Conservation (phyloP, 163 green algal genomes). For the Chlorella variabilis region DNA sequence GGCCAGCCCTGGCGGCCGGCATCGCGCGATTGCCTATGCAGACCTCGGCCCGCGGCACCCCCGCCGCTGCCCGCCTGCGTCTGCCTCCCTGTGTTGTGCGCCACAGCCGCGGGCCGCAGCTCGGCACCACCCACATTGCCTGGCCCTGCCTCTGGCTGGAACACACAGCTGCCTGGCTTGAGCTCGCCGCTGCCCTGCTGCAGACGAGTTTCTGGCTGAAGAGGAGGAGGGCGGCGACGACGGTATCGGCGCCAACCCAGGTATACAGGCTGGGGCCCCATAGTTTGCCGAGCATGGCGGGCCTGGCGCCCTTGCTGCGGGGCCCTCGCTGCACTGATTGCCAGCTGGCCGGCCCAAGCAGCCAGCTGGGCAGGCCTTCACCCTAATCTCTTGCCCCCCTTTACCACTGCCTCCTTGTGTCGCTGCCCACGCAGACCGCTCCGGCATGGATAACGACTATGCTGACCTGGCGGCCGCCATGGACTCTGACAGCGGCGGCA, state of each 20-base stretch:
- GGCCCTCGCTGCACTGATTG: too few relatives aligned
- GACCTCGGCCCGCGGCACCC: too few relatives aligned
- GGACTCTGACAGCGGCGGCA: slow-evolving; percentile 8
- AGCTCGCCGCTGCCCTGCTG: not conserved
- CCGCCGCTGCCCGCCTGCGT: too few relatives aligned
- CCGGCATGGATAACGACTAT: slow-evolving; percentile 51
- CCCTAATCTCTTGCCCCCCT: not conserved
- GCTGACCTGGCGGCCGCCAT: slow-evolving; percentile 57
- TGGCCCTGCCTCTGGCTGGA: too few relatives aligned
- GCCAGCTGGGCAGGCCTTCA: too few relatives aligned
- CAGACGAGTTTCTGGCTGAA: slow-evolving; percentile 54
- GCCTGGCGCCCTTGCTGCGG: not conserved
- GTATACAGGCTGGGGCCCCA: too few relatives aligned
- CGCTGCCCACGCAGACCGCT: not conserved
- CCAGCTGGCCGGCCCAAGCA: too few relatives aligned
- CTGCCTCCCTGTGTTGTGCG: too few relatives aligned
- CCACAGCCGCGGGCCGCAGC: too few relatives aligned
- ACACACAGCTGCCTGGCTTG: too few relatives aligned
- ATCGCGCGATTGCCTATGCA: not conserved
- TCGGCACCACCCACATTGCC: too few relatives aligned
- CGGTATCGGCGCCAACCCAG: slow-evolving; percentile 40
- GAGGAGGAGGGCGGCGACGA: slow-evolving; percentile 57
- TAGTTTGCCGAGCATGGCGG: too few relatives aligned
- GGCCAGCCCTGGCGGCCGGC: slow-evolving; percentile 9
- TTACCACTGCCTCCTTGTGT: not conserved